phyloP scores from a whole-genome alignment of 768 basidiomycete species.

The Ramaria sp. region DNA sequence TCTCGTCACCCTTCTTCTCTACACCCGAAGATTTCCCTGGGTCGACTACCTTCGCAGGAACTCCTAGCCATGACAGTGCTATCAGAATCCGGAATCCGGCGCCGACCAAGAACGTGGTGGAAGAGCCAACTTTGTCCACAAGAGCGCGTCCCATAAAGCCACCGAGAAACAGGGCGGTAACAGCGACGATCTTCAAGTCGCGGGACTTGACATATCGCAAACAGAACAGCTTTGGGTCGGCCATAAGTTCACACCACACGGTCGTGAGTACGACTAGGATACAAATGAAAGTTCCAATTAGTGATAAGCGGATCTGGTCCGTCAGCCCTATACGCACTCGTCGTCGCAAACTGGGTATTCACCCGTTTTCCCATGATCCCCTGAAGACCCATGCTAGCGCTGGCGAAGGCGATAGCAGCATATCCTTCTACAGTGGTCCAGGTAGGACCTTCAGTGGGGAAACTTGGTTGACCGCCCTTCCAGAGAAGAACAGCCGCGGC shows the following conservation, averaged over 20 bases:
- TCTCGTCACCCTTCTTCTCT: no score
- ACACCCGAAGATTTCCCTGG: no score
- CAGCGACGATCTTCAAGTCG: slow-evolving; percentile 59
- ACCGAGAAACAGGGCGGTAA: slow-evolving; percentile 62
- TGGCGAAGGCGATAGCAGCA: slow-evolving; percentile 68
- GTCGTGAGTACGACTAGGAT: slow-evolving; percentile 69
- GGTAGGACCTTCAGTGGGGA: slow-evolving; percentile 23
- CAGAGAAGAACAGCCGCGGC: slow-evolving; percentile 59
- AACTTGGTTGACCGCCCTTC: slow-evolving; percentile 44
- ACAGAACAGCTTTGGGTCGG: slow-evolving; percentile 67
- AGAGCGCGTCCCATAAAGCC: slow-evolving; percentile 41
- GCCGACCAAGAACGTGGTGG: slow-evolving; percentile 54
- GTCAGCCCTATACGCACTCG: slow-evolving; percentile 36
- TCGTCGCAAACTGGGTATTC: slow-evolving; percentile 71
- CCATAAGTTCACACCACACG: slow-evolving; percentile 82
- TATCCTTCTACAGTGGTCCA: slow-evolving; percentile 64
- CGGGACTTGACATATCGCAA: slow-evolving; percentile 42
- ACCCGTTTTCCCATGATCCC: slow-evolving; percentile 77
- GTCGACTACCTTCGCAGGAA: slow-evolving; percentile 26
- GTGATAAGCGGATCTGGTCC: neutral
- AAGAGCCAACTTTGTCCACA: slow-evolving; percentile 37
- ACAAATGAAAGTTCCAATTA: neutral
- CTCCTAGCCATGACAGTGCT: slow-evolving; percentile 54
- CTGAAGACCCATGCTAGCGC: slow-evolving; percentile 71
- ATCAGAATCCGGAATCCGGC: slow-evolving; percentile 53